A percentile compares a stretch with the other conserved stretches of the same genome.
Evolutionary conservation across 1,284 basidiomycete genomes (phyloP).

Genomic region (Ustilago hordei): DNA sequence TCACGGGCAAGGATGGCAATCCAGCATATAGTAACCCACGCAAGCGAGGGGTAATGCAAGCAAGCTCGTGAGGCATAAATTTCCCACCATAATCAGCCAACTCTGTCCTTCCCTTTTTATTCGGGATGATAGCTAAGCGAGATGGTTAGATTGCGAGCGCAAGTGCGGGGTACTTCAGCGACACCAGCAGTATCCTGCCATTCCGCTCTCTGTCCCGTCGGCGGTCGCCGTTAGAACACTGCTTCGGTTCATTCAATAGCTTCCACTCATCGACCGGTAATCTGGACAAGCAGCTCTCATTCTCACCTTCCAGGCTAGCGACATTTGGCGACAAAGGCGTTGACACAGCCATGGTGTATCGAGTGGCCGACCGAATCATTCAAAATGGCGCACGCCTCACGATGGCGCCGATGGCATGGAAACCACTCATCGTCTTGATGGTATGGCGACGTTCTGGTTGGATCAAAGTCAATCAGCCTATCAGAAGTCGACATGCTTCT

Average conservation of each 20-base stretch:
- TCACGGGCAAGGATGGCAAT: neutral
- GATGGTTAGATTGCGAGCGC: neutral
- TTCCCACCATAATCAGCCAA: neutral
- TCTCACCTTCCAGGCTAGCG: neutral
- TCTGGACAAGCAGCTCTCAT: neutral
- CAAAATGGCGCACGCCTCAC: neutral
- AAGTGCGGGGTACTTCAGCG: constrained; percentile 9
- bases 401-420: neutral
- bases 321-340: neutral
- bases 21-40: neutral
- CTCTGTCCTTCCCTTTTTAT: neutral
- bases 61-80: neutral
- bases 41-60: neutral
- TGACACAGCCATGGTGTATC: neutral
- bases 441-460: neutral
- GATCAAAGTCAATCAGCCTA: neutral
- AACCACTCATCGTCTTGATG: neutral
- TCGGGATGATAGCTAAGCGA: neutral
- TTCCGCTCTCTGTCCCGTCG: neutral
- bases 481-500: neutral
- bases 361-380: neutral
- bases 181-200: neutral
- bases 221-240: neutral
- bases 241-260: neutral
- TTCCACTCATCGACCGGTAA: neutral